phyloP scores from a whole-genome alignment of 2,329 filamentous ascomycete species.

The Daldinia sp. region DNA sequence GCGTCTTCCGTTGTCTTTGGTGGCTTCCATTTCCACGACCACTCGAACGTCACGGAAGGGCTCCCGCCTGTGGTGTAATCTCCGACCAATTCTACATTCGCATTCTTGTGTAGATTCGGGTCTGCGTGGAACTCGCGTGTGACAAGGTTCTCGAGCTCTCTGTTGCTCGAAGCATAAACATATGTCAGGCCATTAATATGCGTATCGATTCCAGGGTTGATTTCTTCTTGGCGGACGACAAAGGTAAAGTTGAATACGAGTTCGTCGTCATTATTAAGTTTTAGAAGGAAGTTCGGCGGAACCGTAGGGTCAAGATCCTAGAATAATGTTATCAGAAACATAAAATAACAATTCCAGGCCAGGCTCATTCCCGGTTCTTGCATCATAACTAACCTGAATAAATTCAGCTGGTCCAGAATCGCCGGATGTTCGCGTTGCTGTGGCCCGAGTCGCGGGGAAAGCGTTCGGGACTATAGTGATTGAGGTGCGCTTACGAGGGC shows the following conservation, averaged over 20 bases:
- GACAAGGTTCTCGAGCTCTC: constrained; percentile 92
- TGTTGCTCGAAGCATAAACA: constrained; percentile 85
- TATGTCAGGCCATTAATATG: constrained; percentile 90
- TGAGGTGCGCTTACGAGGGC: constrained; percentile 80
- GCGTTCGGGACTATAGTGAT: constrained; percentile 85
- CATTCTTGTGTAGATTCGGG: constrained; percentile 96
- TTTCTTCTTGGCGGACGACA: constrained; percentile 73
- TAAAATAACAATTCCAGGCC: constrained; percentile 26
- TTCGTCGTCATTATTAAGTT: constrained; percentile 90
- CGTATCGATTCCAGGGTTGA: constrained; percentile 72
- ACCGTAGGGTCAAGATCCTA: constrained; percentile 81
- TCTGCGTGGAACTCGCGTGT: constrained; percentile 97
- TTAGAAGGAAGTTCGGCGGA: constrained; percentile 82
- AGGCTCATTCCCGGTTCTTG: constrained; percentile 26
- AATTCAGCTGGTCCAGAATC: constrained; percentile 88
- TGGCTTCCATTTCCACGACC: constrained; percentile 97
- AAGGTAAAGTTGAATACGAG: constrained; percentile 95
- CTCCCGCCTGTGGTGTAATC: constrained; percentile 89
- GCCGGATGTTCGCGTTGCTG: constrained; percentile 76
- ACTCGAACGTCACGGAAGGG: constrained; percentile 87
- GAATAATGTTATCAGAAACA: constrained; percentile 39
- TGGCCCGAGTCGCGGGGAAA: constrained; percentile 85
- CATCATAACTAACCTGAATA: constrained; percentile 76
- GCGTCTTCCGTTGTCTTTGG: constrained; percentile 84
- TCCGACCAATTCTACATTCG: constrained; percentile 95